Evolutionary conservation across 176 grass and related monocot genomes (phyloP).

Genomic region (Oryza glaberrima): DNA sequence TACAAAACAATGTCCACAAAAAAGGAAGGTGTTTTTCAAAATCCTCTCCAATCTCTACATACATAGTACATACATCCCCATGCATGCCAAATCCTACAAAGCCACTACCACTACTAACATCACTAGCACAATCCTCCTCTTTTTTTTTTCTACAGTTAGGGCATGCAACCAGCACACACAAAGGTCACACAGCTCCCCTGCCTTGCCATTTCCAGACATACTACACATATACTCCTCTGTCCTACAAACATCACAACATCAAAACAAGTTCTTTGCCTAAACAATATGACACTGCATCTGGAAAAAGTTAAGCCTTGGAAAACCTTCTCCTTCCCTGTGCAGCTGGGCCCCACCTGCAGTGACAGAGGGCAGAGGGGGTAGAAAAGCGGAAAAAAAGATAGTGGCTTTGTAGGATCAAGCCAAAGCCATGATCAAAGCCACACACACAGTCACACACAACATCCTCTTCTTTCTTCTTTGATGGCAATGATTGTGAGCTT

Average conservation of each 20-base stretch:
- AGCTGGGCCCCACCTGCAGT: neutral
- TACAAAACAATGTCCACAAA: neutral
- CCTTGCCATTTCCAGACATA: neutral
- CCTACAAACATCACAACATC: neutral
- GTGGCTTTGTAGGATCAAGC: neutral
- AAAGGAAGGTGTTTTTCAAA: neutral
- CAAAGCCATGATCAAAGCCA: no score
- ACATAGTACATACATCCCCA: neutral
- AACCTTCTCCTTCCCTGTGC: neutral
- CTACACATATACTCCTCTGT: neutral
- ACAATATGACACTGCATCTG: neutral
- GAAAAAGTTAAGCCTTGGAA: neutral
- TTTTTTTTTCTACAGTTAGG: conserved; percentile 4
- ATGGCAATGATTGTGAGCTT: conserved; percentile 38
- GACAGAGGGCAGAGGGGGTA: neutral
- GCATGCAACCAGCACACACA: conserved; percentile 23
- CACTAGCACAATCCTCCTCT: neutral
- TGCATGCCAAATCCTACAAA: conserved; percentile 1
- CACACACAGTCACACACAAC: neutral
- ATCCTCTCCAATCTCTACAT: neutral
- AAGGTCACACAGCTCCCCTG: neutral
- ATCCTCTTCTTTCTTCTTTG: neutral
- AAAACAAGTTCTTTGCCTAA: neutral
- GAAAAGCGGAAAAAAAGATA: neutral
- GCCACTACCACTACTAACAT: neutral